A percentile compares a stretch with the other conserved stretches of the same genome.
These are phyloP conservation scores for Plectranthus barbatus DNA, from an alignment of 257 asterid genomes.

Conservation along the genomic window DNA sequence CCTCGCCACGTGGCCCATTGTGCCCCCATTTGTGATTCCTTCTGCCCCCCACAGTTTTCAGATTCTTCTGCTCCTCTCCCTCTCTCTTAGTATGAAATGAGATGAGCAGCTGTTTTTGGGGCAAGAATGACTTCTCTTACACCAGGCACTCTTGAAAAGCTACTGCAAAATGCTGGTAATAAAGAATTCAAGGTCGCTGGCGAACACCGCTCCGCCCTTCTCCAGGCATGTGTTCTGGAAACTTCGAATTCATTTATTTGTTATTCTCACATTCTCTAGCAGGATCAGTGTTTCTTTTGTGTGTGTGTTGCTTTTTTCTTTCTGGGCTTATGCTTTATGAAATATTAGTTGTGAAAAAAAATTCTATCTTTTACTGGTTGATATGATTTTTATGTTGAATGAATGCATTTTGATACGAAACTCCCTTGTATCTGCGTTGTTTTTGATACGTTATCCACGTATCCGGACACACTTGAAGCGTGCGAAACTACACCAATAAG, in stretches of 20 bases:
- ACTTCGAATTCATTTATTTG: background rate
- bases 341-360: background rate
- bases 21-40: conserved; percentile 39
- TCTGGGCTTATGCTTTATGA: background rate
- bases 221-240: conserved; percentile 43
- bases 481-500: no score
- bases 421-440: no score
- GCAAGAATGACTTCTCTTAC: conserved; percentile 61
- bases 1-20: conserved; percentile 42
- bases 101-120: background rate
- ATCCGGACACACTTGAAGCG: no score
- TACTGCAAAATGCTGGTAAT: conserved; percentile 61
- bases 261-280: no score
- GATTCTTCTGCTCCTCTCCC: background rate
- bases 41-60: background rate
- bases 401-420: no score
- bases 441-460: no score
- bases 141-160: conserved; percentile 65
- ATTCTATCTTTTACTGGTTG: background rate
- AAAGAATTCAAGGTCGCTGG: conserved; percentile 70
- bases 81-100: background rate
- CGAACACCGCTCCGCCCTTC: conserved; percentile 90
- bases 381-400: background rate
- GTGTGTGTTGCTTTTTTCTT: background rate
- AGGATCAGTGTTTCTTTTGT: no score